These are phyloP conservation scores for Xylaria acuta DNA, from an alignment of 495 filamentous ascomycete genomes.

Conservation along the genomic window DNA sequence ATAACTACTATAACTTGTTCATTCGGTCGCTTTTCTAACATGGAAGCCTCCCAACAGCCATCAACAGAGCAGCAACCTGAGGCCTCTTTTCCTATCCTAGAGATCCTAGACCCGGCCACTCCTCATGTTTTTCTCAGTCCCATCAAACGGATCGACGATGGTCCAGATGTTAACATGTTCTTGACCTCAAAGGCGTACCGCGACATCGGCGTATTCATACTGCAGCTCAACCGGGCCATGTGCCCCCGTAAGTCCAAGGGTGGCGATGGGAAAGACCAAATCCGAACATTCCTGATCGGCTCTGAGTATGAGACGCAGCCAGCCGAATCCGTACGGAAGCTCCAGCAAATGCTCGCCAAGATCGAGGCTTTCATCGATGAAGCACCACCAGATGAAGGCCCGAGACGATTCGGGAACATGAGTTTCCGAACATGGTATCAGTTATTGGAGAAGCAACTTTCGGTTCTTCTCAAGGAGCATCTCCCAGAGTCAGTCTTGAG, in stretches of 20 bases:
- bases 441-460: conserved; percentile 64
- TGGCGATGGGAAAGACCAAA: conserved; percentile 38
- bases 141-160: conserved; percentile 80
- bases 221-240: conserved; percentile 89
- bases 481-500: conserved; percentile 61
- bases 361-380: conserved; percentile 74
- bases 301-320: conserved; percentile 47
- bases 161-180: conserved; percentile 78
- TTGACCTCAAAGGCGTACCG: conserved; percentile 79
- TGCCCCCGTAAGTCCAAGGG: conserved; percentile 65
- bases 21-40: conserved; percentile 1
- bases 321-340: conserved; percentile 61
- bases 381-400: conserved; percentile 82
- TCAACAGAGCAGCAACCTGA: conserved; percentile 22
- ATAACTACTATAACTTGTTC: background rate
- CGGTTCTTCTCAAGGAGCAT: conserved; percentile 65
- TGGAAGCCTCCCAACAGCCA: conserved; percentile 34
- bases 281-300: conserved; percentile 58
- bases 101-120: conserved; percentile 38
- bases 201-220: conserved; percentile 83
- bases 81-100: conserved; percentile 39
- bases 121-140: conserved; percentile 60
- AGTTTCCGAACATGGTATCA: conserved; percentile 85
- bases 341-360: conserved; percentile 66
- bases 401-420: conserved; percentile 88